Evolutionary conservation across 2,329 filamentous ascomycete species (phyloP), one percentile per base, ranked within the genome.

Genomic region (Phialemonium atrogriseum): DNA sequence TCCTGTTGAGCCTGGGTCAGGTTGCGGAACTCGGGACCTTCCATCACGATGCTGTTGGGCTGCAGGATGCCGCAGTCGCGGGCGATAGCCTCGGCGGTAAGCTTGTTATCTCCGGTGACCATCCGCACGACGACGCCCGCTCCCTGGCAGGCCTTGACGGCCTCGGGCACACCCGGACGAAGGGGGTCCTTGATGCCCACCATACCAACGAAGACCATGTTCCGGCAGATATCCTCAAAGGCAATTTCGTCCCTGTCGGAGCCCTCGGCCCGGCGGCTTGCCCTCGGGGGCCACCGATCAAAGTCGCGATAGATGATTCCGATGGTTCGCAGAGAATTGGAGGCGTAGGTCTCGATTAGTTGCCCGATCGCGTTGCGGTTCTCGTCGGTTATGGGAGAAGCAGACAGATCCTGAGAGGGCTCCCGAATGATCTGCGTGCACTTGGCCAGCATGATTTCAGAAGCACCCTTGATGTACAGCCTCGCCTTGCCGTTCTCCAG

Each of bases 281-380:
- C 68, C 38, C 65, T 71, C 5, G 86, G 86, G 19, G 88, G 87
- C 87, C 87, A 94, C 32, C 73, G 71, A 15, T 84, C 73, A 43
- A 91, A 94, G 46, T 94, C 87, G 34, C 78, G 80, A 58, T 86
- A 93, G 32, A 86, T 68, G 41, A 94, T 71, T 25, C 80, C 84
- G 44, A 94, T 93, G 2, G 87, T 93, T 40, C 87, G 76, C 19
- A 94, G 68, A 7, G 86, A 93, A 12, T 80, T 72, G 16, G 73
- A 76, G 8, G 87, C 87, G 51, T 94, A 94, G 27, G 68, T 72
- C 40, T 79, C 75, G 44, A 94, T 93, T 28, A 86, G 65, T 14
- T 67, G 60, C 42, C 73, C 71, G 40, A 94, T 52, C 7, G 59
- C 68, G 39, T 70, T 58, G 32, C 63, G 62, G 42, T 78, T 73